Base-by-base conservation (phyloP, 2,329 filamentous ascomycete genomes). In the Xylaria sp. region DNA sequence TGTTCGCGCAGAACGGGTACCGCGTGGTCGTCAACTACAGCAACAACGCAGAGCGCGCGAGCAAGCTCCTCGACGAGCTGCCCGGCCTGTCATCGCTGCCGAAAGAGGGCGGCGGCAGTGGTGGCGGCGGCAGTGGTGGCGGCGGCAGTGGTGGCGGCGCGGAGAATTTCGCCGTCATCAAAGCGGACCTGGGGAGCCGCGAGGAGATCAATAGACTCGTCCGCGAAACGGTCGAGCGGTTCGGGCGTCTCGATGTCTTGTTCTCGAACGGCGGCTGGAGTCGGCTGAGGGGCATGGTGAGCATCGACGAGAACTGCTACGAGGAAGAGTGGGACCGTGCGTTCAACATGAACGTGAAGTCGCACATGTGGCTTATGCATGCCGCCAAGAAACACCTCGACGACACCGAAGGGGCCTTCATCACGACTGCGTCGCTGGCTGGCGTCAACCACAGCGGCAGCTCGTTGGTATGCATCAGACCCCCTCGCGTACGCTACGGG, bases 1-100 rank as follows among this genome's bases (percentile, higher is more conserved):
- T 87, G 31, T 91, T 93, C 68, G 90, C 90, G 8, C 77, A 81
- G 21, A 81, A 88, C 68, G 89, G 90, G 47, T 85, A 85, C 72
- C 88, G 90, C 59, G 79, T 94, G 9, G 85, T 87, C 8, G 84
- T 95, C 72, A 94, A 93, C 77, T 94, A 92, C 75, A 81, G 83
- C 75, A 85, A 82, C 64, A 87, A 85, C 73, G 74, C 79, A 35
- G 81, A 83, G 17, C 81, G 86, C 1, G 91, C 90, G 5, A 77
- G 85, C 43, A 76, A 80, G 7, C 78, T 92, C 3, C 79, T 87
- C 3, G 71, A 78, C 9, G 84, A 85, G 61, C 77, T 93, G 5
- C 71, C 83, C 41, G 70, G 73, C 6, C 73, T 84, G 27, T 82
- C 85, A 77, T 48, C 67, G 1, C 21, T 58, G 15, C 17, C 48